Evolutionary conservation across 2,329 filamentous ascomycete species (phyloP).

Genomic region (Sporothrix pallida): DNA sequence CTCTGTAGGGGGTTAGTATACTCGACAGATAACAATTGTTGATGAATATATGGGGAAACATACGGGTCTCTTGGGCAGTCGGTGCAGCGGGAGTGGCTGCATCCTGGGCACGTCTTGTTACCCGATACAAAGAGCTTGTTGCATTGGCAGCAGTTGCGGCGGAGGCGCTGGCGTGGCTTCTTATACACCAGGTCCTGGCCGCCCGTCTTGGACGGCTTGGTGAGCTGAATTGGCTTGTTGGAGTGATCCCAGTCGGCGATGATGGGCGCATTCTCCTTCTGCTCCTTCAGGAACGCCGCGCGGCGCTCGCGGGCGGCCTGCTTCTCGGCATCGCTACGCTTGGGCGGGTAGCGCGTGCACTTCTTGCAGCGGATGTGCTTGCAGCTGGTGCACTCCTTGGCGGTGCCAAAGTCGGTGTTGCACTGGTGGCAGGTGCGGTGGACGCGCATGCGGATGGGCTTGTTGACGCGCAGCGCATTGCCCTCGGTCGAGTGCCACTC

Average conservation of each 20-base stretch:
- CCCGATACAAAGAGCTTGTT: slow-evolving; percentile 63
- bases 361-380: slow-evolving; percentile 80
- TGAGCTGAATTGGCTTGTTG: slow-evolving; percentile 58
- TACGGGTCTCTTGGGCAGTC: slow-evolving; percentile 82
- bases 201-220: slow-evolving; percentile 67
- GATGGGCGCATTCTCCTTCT: slow-evolving; percentile 62
- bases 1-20: slow-evolving; percentile 48
- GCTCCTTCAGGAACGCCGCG: slow-evolving; percentile 58
- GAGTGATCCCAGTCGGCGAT: slow-evolving; percentile 57
- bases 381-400: slow-evolving; percentile 77
- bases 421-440: slow-evolving; percentile 83
- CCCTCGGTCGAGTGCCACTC: slow-evolving; percentile 61
- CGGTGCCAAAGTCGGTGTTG: slow-evolving; percentile 71
- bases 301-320: slow-evolving; percentile 59
- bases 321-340: slow-evolving; percentile 63
- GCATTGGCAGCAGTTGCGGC: slow-evolving; percentile 79
- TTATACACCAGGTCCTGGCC: slow-evolving; percentile 75
- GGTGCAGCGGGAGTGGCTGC: slow-evolving; percentile 76
- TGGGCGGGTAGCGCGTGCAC: slow-evolving; percentile 75
- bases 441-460: slow-evolving; percentile 77
- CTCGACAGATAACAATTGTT: no score
- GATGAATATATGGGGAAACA: slow-evolving; percentile 46
- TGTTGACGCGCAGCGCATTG: slow-evolving; percentile 69
- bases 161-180: slow-evolving; percentile 72
- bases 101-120: slow-evolving; percentile 69